Evolutionary conservation across 2,329 filamentous ascomycete genomes (phyloP).

Genomic region (Aspergillus sp.): DNA sequence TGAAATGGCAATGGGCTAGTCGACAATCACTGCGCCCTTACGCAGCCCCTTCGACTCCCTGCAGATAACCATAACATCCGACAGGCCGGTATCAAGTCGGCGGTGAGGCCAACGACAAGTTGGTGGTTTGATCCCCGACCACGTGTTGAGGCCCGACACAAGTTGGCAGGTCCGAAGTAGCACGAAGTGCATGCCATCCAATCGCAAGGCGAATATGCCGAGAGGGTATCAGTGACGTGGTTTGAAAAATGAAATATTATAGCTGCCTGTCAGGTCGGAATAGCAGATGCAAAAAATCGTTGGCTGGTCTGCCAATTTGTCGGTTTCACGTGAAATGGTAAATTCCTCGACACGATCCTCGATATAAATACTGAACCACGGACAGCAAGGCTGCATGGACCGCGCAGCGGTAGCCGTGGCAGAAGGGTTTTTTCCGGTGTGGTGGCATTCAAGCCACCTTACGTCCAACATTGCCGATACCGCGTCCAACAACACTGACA

Average conservation of each 20-base stretch:
- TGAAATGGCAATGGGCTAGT: not conserved
- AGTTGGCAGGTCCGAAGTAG: not conserved
- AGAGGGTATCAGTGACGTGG: not conserved
- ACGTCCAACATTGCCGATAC: slow-evolving; percentile 88
- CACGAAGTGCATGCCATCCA: slow-evolving; percentile 3
- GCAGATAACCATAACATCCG: not conserved
- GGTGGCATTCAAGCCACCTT: slow-evolving; percentile 60
- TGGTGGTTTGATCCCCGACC: not conserved
- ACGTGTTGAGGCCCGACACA: not conserved
- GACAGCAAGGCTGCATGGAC: not conserved
- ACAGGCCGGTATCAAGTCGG: not conserved
- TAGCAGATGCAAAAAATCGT: not conserved
- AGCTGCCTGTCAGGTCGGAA: not conserved
- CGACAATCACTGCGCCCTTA: not conserved
- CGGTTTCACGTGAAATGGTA: not conserved
- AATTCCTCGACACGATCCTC: not conserved
- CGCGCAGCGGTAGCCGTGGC: not conserved
- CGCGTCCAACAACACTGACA: slow-evolving; percentile 84
- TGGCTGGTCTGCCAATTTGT: not conserved
- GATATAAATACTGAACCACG: not conserved
- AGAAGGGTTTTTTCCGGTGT: not conserved
- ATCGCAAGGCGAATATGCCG: not conserved
- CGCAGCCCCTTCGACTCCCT: not conserved
- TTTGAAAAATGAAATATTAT: not conserved
- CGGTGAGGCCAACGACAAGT: not conserved